Evolutionary conservation across 495 filamentous ascomycete genomes (phyloP).

Genomic region (Aspergillus ellipticus): DNA sequence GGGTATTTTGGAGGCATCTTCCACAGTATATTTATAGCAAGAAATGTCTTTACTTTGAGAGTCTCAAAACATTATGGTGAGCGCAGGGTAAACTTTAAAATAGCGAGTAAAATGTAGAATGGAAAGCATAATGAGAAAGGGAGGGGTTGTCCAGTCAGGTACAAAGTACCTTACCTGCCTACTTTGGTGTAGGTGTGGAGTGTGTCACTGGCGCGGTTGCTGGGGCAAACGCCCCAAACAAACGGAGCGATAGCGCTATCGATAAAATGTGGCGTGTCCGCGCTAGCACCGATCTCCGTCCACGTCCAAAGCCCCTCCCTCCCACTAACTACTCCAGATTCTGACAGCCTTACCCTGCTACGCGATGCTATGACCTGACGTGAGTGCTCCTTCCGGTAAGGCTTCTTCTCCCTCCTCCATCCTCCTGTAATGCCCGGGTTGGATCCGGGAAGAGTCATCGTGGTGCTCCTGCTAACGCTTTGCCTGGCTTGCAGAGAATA

Average conservation of each 20-base stretch:
- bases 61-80: no score
- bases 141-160: not conserved
- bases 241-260: constrained; percentile 18
- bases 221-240: constrained; percentile 18
- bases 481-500: not conserved
- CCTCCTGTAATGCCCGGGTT: not conserved
- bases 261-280: constrained; percentile 17
- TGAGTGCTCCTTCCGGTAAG: constrained; percentile 6
- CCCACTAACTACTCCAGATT: constrained; percentile 4
- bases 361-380: constrained; percentile 7
- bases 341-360: not conserved
- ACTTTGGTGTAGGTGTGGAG: no score
- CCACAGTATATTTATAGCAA: no score
- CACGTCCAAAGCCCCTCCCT: constrained; percentile 16
- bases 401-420: not conserved
- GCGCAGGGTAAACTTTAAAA: no score
- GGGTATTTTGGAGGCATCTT: no score
- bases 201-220: constrained; percentile 5
- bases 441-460: not conserved
- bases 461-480: not conserved
- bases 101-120: no score
- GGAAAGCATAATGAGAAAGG: not conserved
- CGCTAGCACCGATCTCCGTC: constrained; percentile 8
- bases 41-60: no score
- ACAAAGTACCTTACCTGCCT: no score